Evolutionary conservation across 176 grass and related monocot genomes (phyloP).

Genomic region (Zea luxurians): DNA sequence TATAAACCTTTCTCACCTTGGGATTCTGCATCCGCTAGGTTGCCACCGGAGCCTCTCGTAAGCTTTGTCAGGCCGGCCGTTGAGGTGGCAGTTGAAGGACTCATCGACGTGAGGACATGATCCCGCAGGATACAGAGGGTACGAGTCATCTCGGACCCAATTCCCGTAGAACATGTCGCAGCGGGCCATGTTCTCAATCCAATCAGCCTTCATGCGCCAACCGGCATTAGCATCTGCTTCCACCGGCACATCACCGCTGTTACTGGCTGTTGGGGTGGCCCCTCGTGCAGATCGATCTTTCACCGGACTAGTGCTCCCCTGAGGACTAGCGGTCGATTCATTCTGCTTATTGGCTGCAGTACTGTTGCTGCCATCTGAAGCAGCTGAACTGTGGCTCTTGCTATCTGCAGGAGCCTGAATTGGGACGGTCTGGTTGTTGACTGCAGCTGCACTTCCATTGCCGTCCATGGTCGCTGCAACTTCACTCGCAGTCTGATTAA

Average conservation of each 20-base stretch:
- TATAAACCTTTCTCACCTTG: slow-evolving; percentile 59
- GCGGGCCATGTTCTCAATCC: slow-evolving; percentile 63
- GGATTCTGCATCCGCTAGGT: slow-evolving; percentile 76
- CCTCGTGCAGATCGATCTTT: slow-evolving; percentile 21
- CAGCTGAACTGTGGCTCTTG: slow-evolving; percentile 42
- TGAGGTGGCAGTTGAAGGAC: slow-evolving; percentile 83
- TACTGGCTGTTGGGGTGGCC: neutral
- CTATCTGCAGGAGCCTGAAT: slow-evolving; percentile 23
- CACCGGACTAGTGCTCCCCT: slow-evolving; percentile 12
- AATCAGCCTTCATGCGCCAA: slow-evolving; percentile 41
- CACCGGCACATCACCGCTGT: slow-evolving; percentile 19
- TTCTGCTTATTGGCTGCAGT: slow-evolving; percentile 32
- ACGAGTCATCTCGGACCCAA: slow-evolving; percentile 81
- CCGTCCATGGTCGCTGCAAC: slow-evolving; percentile 17
- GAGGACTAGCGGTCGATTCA: slow-evolving; percentile 7
- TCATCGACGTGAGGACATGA: slow-evolving; percentile 88
- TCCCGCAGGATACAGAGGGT: slow-evolving; percentile 75
- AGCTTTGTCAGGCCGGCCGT: slow-evolving; percentile 71
- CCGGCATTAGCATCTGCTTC: slow-evolving; percentile 25
- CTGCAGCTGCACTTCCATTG: slow-evolving; percentile 26
- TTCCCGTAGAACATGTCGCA: slow-evolving; percentile 83
- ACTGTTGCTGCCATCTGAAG: slow-evolving; percentile 36
- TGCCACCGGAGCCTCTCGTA: slow-evolving; percentile 93
- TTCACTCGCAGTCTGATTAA: slow-evolving; percentile 41
- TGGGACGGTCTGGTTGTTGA: slow-evolving; percentile 39